A percentile compares a stretch with the other conserved stretches of the same genome.
Evolutionary conservation across 139 green algal species (phyloP).

Genomic region (Zygnema cylindricum): DNA sequence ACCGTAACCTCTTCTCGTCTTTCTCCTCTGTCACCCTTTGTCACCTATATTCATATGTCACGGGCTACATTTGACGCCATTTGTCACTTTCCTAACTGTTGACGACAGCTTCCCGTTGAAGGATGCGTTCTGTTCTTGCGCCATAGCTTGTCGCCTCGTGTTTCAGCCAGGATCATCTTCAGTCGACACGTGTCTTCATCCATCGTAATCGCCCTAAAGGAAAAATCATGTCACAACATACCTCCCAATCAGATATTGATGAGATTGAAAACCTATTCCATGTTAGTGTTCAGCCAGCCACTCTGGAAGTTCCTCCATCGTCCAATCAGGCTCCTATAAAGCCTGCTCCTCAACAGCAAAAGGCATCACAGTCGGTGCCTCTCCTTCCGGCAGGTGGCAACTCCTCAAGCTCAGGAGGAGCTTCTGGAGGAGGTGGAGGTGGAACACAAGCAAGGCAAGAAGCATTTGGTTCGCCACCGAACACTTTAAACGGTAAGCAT

Average conservation of each 20-base stretch:
- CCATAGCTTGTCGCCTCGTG: no score
- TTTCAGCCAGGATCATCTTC: no score
- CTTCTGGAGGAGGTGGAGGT: background rate
- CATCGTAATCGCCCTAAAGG: no score
- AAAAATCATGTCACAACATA: background rate
- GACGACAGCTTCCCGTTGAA: no score
- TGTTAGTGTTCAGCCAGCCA: conserved; percentile 16
- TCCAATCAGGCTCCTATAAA: background rate
- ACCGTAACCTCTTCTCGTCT: no score
- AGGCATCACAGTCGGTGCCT: conserved; percentile 9
- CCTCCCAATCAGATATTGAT: conserved; percentile 29
- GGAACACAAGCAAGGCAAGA: background rate
- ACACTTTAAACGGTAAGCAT: conserved; percentile 8
- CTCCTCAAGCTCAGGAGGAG: background rate
- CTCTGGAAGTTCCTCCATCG: background rate
- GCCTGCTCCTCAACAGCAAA: background rate
- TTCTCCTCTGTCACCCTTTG: no score
- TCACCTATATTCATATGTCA: no score
- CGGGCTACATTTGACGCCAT: no score
- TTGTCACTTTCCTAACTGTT: no score
- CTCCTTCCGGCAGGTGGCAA: background rate
- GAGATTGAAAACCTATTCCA: conserved; percentile 17
- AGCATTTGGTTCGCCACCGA: background rate
- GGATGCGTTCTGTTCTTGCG: no score
- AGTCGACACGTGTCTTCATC: no score